phyloP scores from a whole-genome alignment of 768 basidiomycete species.

The Kockovaella imperatae region DNA sequence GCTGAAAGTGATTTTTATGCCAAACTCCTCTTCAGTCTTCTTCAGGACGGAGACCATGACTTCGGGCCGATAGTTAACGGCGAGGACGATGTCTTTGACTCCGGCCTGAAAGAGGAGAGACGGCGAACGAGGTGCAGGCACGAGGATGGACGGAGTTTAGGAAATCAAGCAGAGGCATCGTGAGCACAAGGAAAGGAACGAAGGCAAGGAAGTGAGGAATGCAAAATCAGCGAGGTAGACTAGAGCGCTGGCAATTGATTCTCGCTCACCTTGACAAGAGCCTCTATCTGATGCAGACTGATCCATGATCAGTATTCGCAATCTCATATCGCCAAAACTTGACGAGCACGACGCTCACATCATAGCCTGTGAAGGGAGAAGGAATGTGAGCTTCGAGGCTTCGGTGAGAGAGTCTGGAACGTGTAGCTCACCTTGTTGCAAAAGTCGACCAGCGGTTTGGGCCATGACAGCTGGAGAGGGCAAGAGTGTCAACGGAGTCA shows the following conservation, averaged over 20 bases:
- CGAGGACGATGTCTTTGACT: constrained; percentile 50
- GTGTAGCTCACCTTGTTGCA: constrained; percentile 47
- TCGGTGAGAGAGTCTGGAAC: background rate
- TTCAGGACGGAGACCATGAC: constrained; percentile 50
- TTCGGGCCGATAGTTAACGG: constrained; percentile 51
- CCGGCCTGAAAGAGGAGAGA: constrained; percentile 42
- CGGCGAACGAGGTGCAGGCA: background rate
- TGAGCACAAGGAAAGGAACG: background rate
- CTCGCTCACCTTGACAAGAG: constrained; percentile 46
- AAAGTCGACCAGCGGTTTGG: constrained; percentile 49
- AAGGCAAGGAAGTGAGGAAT: background rate
- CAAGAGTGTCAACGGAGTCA: constrained; percentile 2
- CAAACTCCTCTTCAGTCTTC: constrained; percentile 49
- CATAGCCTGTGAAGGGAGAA: constrained; percentile 46
- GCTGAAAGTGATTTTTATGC: constrained; percentile 49
- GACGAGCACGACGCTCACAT: constrained; percentile 35
- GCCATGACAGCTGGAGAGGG: constrained; percentile 46
- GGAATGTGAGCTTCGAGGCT: constrained; percentile 10
- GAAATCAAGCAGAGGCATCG: background rate
- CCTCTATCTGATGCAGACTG: constrained; percentile 50
- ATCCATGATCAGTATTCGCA: constrained; percentile 5
- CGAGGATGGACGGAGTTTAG: background rate
- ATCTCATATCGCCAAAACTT: background rate
- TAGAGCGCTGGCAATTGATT: background rate
- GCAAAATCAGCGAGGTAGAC: background rate